Evolutionary conservation across 2,329 filamentous ascomycete species (phyloP).

Genomic region (Colletotrichum sp.): DNA sequence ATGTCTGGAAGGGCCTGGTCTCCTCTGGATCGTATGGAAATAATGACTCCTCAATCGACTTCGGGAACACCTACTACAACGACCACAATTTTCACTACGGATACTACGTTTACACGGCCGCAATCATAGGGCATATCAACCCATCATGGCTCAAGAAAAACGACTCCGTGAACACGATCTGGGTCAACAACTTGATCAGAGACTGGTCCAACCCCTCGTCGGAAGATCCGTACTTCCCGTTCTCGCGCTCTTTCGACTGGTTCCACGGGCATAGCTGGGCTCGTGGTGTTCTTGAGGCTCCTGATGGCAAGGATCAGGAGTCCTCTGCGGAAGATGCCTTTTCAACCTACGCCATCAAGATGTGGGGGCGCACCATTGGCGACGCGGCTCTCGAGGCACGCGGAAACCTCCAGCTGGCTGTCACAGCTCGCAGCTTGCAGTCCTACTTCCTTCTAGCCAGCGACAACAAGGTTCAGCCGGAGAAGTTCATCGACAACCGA

Average conservation of each 20-base stretch:
- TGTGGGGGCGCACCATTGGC: slow-evolving; percentile 77
- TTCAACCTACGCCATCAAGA: slow-evolving; percentile 78
- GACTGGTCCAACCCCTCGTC: slow-evolving; percentile 73
- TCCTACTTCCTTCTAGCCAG: slow-evolving; percentile 76
- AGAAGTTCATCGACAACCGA: slow-evolving; percentile 64
- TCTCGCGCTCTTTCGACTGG: slow-evolving; percentile 81
- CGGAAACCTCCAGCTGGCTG: slow-evolving; percentile 76
- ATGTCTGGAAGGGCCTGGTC: slow-evolving; percentile 73
- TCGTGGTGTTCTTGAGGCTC: slow-evolving; percentile 67
- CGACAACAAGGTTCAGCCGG: slow-evolving; percentile 67
- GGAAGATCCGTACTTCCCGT: slow-evolving; percentile 73
- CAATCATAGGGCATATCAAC: slow-evolving; percentile 76
- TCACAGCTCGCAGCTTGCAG: slow-evolving; percentile 70
- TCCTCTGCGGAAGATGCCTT: slow-evolving; percentile 84
- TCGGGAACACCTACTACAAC: slow-evolving; percentile 80
- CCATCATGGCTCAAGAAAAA: slow-evolving; percentile 70
- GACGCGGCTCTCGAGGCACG: slow-evolving; percentile 74
- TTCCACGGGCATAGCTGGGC: slow-evolving; percentile 87
- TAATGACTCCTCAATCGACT: slow-evolving; percentile 70
- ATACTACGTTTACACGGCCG: slow-evolving; percentile 81
- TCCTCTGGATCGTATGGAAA: slow-evolving; percentile 70
- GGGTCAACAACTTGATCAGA: slow-evolving; percentile 77
- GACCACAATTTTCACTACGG: slow-evolving; percentile 72
- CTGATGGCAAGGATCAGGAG: slow-evolving; percentile 75
- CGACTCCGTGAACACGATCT: slow-evolving; percentile 51